phyloP scores from a whole-genome alignment of 148 eudicot genomes.

The Euryodendron excelsum region DNA sequence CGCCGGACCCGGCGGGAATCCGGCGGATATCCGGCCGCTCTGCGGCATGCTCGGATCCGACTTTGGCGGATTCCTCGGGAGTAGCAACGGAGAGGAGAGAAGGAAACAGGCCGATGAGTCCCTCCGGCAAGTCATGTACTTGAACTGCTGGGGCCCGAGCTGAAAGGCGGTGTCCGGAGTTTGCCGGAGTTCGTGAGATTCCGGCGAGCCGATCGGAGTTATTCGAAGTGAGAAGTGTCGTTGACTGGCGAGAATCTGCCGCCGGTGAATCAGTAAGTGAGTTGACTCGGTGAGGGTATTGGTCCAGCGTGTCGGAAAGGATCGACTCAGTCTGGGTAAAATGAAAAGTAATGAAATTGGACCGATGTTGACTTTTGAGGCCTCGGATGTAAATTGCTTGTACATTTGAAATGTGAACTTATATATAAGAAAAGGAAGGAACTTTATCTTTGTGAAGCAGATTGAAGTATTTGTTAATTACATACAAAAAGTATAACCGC shows the following conservation, averaged over 20 bases:
- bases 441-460: no score
- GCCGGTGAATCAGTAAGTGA: background rate
- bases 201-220: background rate
- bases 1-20: conserved; percentile 11
- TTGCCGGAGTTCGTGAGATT: background rate
- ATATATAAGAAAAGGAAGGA: no score
- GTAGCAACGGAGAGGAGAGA: conserved; percentile 20
- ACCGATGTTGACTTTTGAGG: background rate
- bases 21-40: conserved; percentile 25
- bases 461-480: no score
- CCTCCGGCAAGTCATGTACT: conserved; percentile 59
- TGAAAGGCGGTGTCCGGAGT: conserved; percentile 1
- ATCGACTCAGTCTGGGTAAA: background rate
- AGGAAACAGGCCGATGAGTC: conserved; percentile 46
- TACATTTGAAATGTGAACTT: background rate
- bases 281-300: background rate
- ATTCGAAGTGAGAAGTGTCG: background rate
- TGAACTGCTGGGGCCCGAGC: conserved; percentile 67
- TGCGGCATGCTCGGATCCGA: conserved; percentile 16
- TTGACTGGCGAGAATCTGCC: background rate
- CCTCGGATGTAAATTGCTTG: background rate
- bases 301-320: background rate
- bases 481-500: no score
- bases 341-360: no score
- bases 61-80: background rate